These are phyloP conservation scores for Trichoderma asperellum DNA, from an alignment of 2,329 filamentous ascomycete species.

Conservation along the genomic window DNA sequence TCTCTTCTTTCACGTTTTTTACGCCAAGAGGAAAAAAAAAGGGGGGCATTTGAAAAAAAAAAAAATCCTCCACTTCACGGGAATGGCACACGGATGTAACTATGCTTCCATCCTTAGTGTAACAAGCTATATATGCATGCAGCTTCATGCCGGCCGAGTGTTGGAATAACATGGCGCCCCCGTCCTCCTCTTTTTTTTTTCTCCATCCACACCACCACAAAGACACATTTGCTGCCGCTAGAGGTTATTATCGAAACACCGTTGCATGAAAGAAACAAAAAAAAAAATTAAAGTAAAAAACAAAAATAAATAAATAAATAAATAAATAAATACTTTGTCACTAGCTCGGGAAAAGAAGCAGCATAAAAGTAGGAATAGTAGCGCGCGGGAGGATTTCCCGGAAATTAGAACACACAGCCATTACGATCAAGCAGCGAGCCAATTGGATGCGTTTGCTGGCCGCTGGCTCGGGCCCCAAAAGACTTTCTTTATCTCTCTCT, in stretches of 20 bases:
- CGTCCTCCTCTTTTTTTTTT: not conserved
- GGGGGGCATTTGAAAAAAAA: too few relatives aligned
- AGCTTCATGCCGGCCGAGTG: not conserved
- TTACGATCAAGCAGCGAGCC: conserved; percentile 3
- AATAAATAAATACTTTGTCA: too few relatives aligned
- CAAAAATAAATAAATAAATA: too few relatives aligned
- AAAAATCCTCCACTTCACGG: conserved; percentile 19
- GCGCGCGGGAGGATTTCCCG: conserved; percentile 19
- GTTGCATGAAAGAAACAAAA: not conserved
- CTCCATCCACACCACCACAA: conserved; percentile 5
- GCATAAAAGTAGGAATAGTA: not conserved
- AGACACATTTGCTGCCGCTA: not conserved
- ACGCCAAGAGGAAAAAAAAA: not conserved
- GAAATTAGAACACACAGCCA: conserved; percentile 6
- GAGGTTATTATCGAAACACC: not conserved
- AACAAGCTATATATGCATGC: not conserved
- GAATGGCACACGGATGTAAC: conserved; percentile 26
- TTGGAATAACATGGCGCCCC: not conserved
- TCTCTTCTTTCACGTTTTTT: not conserved
- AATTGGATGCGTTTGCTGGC: conserved; percentile 11
- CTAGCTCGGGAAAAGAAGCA: not conserved
- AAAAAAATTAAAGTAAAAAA: not conserved
- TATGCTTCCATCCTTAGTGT: not conserved
- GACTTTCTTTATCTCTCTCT: not conserved
- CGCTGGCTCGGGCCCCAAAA: not conserved